Conservation (phyloP, 1,139 yeast species). For the Yamadazyma taylorii region DNA sequence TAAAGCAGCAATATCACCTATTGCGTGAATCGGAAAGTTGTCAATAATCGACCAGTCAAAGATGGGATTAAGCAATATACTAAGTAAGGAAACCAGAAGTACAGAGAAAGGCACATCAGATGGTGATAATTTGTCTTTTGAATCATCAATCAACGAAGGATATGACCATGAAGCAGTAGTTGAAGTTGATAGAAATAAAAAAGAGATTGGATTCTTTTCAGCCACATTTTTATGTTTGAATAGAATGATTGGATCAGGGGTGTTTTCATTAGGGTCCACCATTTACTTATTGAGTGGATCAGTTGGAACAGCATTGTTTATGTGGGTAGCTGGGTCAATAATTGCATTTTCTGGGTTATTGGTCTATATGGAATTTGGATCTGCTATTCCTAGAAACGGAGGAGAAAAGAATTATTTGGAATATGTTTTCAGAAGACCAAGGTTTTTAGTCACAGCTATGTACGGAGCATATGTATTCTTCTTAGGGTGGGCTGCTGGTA, state of each 20-base stretch:
- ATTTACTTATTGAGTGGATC: conserved; percentile 70
- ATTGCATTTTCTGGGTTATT: conserved; percentile 73
- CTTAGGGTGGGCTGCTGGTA: conserved; percentile 86
- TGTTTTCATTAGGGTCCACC: conserved; percentile 82
- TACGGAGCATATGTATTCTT: conserved; percentile 75
- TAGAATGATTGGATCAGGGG: conserved; percentile 87
- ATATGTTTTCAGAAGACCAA: conserved; percentile 67
- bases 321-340: conserved; percentile 78
- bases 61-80: conserved; percentile 2
- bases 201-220: conserved; percentile 64
- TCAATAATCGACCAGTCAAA: background rate
- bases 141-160: conserved; percentile 18
- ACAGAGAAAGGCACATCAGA: conserved; percentile 3
- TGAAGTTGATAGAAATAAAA: conserved; percentile 52
- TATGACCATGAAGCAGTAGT: conserved; percentile 27
- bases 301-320: conserved; percentile 67
- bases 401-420: conserved; percentile 87
- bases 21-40: no score
- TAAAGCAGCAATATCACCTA: no score
- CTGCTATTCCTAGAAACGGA: conserved; percentile 82
- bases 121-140: conserved; percentile 17
- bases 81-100: conserved; percentile 4
- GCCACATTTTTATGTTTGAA: conserved; percentile 72
- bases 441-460: conserved; percentile 68
- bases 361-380: conserved; percentile 82